Evolutionary conservation across 352 stramenopile genomes (phyloP).

Genomic region (Globisporangium heterothallicum): DNA sequence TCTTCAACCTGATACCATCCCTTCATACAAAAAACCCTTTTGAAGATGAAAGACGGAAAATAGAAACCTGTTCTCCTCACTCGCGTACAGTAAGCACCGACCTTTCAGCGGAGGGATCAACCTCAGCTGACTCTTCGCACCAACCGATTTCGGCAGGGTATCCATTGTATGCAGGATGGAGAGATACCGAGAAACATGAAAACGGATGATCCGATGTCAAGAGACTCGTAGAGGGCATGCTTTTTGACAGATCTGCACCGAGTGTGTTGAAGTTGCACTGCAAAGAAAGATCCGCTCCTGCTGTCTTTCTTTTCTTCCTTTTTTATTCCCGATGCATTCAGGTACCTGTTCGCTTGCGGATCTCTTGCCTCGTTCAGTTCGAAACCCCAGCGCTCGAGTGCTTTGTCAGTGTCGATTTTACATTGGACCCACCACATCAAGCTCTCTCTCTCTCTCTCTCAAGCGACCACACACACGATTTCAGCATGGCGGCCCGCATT

Average conservation of each 20-base stretch:
- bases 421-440: not conserved
- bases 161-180: too few species aligned
- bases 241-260: not conserved
- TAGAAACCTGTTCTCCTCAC: not conserved
- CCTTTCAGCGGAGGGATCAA: too few species aligned
- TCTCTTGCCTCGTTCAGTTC: not conserved
- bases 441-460: not conserved
- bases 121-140: too few species aligned
- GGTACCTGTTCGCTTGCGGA: not conserved
- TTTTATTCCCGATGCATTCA: not conserved
- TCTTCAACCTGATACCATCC: not conserved
- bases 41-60: not conserved
- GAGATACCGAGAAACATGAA: too few species aligned
- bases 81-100: too few species aligned
- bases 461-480: conserved; percentile 2
- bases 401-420: not conserved
- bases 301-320: not conserved
- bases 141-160: not conserved
- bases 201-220: not conserved
- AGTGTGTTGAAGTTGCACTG: not conserved
- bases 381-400: not conserved
- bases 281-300: not conserved
- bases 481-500: conserved; percentile 33
- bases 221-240: too few species aligned
- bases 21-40: not conserved